phyloP scores from a whole-genome alignment of 1,284 basidiomycete species.

The Phylloporus sp. region DNA sequence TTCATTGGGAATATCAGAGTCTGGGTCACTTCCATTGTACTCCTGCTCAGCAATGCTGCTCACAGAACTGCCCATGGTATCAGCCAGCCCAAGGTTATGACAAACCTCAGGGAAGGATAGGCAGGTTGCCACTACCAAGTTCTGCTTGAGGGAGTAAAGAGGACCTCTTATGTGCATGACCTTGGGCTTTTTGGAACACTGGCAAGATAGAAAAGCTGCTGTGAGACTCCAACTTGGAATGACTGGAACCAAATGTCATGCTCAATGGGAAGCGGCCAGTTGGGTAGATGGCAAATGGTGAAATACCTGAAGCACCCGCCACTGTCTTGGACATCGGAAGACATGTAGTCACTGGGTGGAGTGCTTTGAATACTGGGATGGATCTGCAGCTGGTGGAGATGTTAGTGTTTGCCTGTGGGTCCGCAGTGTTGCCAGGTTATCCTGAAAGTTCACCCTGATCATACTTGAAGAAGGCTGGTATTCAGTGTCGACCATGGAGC shows the following conservation, averaged over 20 bases:
- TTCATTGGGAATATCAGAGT: slow-evolving; percentile 79
- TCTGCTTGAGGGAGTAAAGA: slow-evolving; percentile 34
- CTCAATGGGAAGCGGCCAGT: slow-evolving; percentile 44
- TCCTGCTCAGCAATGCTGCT: slow-evolving; percentile 46
- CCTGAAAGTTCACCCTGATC: slow-evolving; percentile 10
- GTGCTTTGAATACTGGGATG: slow-evolving; percentile 59
- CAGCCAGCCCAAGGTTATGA: slow-evolving; percentile 60
- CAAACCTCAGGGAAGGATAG: slow-evolving; percentile 55
- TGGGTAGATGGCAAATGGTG: slow-evolving; percentile 15
- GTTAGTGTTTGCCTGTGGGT: slow-evolving; percentile 57
- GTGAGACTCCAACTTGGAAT: slow-evolving; percentile 36
- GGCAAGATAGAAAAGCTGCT: slow-evolving; percentile 43
- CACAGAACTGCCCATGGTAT: slow-evolving; percentile 65
- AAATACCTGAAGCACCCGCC: slow-evolving; percentile 10
- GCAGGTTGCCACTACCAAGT: slow-evolving; percentile 30
- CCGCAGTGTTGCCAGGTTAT: slow-evolving; percentile 28
- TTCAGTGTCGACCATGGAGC: slow-evolving; percentile 62
- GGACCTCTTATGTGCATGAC: slow-evolving; percentile 42
- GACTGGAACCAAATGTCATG: slow-evolving; percentile 54
- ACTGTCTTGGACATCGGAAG: slow-evolving; percentile 20
- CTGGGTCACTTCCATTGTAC: slow-evolving; percentile 58
- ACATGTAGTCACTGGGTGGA: slow-evolving; percentile 51
- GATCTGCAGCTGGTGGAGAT: slow-evolving; percentile 53
- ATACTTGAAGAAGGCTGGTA: slow-evolving; percentile 36
- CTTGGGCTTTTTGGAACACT: slow-evolving; percentile 51